These are phyloP conservation scores for Fusarium tuaranense DNA, from an alignment of 2,329 filamentous ascomycete genomes.

Conservation along the genomic window DNA sequence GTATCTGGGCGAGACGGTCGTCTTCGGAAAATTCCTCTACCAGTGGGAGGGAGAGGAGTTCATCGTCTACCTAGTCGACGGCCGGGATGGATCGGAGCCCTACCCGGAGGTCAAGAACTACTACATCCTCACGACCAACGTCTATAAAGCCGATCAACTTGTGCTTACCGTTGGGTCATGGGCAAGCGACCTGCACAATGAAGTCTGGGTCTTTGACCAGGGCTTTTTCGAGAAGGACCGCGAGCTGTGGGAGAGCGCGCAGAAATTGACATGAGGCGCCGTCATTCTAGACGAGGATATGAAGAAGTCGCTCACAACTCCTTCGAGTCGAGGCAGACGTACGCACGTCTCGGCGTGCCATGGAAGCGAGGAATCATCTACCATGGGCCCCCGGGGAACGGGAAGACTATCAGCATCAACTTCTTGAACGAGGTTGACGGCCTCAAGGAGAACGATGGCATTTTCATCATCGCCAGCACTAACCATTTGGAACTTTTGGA, in stretches of 20 bases:
- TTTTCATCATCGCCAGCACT: conserved; percentile 75
- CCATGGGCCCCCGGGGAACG: conserved; percentile 72
- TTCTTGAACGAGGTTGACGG: conserved; percentile 82
- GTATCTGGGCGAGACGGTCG: conserved; percentile 45
- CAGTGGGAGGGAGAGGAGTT: conserved; percentile 56
- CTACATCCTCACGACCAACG: conserved; percentile 53
- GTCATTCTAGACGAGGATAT: conserved; percentile 75
- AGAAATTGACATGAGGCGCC: conserved; percentile 70
- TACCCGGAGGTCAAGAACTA: conserved; percentile 48
- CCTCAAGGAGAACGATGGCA: conserved; percentile 76
- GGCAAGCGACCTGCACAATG: conserved; percentile 67
- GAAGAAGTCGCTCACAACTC: conserved; percentile 72
- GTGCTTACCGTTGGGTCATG: conserved; percentile 67
- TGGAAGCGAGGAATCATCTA: conserved; percentile 80
- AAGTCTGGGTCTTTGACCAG: conserved; percentile 75
- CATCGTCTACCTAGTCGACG: conserved; percentile 56
- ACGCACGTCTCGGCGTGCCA: conserved; percentile 66
- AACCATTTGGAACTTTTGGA: conserved; percentile 76
- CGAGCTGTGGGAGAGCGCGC: conserved; percentile 68
- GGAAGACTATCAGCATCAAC: conserved; percentile 79
- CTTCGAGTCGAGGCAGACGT: conserved; percentile 69
- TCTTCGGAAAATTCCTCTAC: conserved; percentile 58
- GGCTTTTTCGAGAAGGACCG: conserved; percentile 72
- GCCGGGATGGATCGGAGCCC: conserved; percentile 52
- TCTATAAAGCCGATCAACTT: conserved; percentile 58